Base-by-base conservation (phyloP, 805 yeast genomes). In the Myxozyma melibiosi region DNA sequence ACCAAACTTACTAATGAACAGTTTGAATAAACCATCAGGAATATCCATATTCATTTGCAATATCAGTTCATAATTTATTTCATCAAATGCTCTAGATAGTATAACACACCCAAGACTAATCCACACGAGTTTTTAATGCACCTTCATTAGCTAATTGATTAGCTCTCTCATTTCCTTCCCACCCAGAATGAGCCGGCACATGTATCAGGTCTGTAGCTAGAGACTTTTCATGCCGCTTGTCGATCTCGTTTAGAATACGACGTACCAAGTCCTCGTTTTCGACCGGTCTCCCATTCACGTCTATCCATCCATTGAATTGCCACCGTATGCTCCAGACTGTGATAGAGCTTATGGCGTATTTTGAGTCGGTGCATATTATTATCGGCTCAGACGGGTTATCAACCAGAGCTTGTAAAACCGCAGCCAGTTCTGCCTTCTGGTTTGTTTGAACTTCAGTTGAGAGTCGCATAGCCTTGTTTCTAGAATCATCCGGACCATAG, bases 381-480 rank as follows among this genome's bases (percentile, higher is more conserved):
- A 44, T n/a, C 53, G 46, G 34, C 53, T 77, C 68, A 24, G 76
- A 79, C 1, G 61, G 46, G 16, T 84, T 76, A 5, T 66, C 63
- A 4, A 68, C 68, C 56, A 87, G 67, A 0, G 94, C 95, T 33
- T 75, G 75, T 4, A 72, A 67, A 16, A 87, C 76, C 0, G 96
- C 97, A 13, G 73, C 70, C 7, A 90, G 77, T 70, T 91, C 97
- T 0, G 96, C 94, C 38, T 88, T 73, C 63, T 87, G 90, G 64
- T 90, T 90, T 1, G 96, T 88, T 30, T 84, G 89, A 2, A 66
- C 67, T 2, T 68, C 70, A 1, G 74, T 76, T 1, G n/a, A 38
- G 25, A 88, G 72, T 0, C 84, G 80, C 3, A 76, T 81, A 0
- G 84, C 75, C 8, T 76, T 72, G 68, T 86, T 86, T 7, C 30